Percentiles rank a stretch among this genome's conserved stretches.
phyloP scores from a whole-genome alignment of 2,329 filamentous ascomycete genomes.

The Rutstroemia sp. region DNA sequence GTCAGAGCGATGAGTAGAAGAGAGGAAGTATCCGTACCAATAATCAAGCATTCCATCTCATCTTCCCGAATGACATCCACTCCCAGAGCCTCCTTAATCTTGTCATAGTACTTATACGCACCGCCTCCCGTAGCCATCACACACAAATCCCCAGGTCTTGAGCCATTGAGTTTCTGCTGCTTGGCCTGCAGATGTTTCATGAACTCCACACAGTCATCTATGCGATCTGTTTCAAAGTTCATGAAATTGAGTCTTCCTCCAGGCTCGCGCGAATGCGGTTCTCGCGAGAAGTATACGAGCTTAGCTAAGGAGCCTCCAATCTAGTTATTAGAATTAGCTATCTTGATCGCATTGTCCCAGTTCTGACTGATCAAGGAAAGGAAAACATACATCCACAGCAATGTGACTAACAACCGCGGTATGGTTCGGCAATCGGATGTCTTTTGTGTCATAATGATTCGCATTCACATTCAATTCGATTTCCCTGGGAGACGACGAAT shows the following conservation, averaged over 20 bases:
- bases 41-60: slow-evolving; percentile 98
- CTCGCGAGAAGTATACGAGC: slow-evolving; percentile 93
- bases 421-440: slow-evolving; percentile 94
- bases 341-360: not conserved
- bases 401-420: slow-evolving; percentile 94
- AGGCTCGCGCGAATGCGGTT: slow-evolving; percentile 68
- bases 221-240: slow-evolving; percentile 91
- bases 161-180: slow-evolving; percentile 69
- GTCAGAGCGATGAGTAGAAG: not conserved
- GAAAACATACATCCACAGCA: slow-evolving; percentile 74
- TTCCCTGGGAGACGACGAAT: slow-evolving; percentile 46
- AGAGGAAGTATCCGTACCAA: slow-evolving; percentile 48
- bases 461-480: slow-evolving; percentile 31
- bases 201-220: slow-evolving; percentile 89
- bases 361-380: slow-evolving; percentile 4
- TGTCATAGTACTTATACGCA: slow-evolving; percentile 94
- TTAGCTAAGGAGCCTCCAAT: slow-evolving; percentile 95
- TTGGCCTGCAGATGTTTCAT: slow-evolving; percentile 80
- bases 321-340: slow-evolving; percentile 37
- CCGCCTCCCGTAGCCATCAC: slow-evolving; percentile 96
- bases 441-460: slow-evolving; percentile 65
- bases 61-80: slow-evolving; percentile 89
- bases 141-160: slow-evolving; percentile 63
- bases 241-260: slow-evolving; percentile 92
- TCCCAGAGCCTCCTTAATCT: slow-evolving; percentile 72